Evolutionary conservation across 345 rosid genomes (phyloP).

Genomic region (Bruguiera parviflora): DNA sequence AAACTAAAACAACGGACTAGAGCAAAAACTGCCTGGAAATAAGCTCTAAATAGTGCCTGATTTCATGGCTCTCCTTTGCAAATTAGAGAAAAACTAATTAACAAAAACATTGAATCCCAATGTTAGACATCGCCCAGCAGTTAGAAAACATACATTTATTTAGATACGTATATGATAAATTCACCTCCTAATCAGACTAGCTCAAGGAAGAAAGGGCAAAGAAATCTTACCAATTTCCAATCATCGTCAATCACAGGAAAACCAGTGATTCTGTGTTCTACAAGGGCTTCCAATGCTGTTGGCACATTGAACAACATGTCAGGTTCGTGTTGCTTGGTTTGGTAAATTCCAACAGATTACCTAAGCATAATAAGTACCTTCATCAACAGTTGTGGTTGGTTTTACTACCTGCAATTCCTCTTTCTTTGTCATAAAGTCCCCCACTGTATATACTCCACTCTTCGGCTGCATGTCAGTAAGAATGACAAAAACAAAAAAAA

Average conservation of each 20-base stretch:
- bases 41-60: no score
- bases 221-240: slow-evolving; percentile 66
- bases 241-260: slow-evolving; percentile 87
- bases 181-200: no score
- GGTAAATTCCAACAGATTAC: not conserved
- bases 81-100: no score
- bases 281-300: slow-evolving; percentile 75
- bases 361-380: slow-evolving; percentile 45
- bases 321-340: not conserved
- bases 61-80: no score
- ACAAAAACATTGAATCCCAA: no score
- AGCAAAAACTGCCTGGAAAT: no score
- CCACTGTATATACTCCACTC: slow-evolving; percentile 66
- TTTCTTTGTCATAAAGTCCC: slow-evolving; percentile 85
- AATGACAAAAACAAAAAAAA: not conserved
- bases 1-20: no score
- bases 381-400: slow-evolving; percentile 72
- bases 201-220: no score
- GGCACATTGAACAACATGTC: not conserved
- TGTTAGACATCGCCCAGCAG: no score
- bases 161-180: no score
- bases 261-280: slow-evolving; percentile 82
- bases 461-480: slow-evolving; percentile 35
- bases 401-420: slow-evolving; percentile 65
- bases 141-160: no score